Evolutionary conservation across 2,329 filamentous ascomycete genomes (phyloP).

Genomic region (Arachnomyces sp.): DNA sequence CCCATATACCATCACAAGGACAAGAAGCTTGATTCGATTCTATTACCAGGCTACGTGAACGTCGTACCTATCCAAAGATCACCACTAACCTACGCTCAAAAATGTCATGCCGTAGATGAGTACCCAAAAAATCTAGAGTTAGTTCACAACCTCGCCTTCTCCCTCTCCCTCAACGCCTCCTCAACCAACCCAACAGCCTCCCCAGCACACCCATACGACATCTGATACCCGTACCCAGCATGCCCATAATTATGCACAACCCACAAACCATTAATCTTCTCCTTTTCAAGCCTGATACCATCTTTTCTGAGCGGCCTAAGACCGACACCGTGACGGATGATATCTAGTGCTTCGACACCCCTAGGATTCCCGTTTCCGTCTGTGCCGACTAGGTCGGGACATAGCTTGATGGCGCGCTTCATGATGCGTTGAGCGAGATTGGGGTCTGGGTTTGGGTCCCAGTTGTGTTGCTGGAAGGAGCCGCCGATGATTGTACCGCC

Average conservation of each 20-base stretch:
- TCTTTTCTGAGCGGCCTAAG: constrained; percentile 65
- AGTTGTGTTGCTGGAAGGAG: constrained; percentile 68
- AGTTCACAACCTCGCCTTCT: constrained; percentile 25
- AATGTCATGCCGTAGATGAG: too few species aligned
- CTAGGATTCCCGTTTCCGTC: constrained; percentile 21
- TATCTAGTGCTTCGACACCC: constrained; percentile 62
- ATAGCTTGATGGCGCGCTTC: constrained; percentile 48
- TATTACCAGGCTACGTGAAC: background rate
- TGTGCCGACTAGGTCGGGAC: constrained; percentile 43
- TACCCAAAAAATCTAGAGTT: too few species aligned
- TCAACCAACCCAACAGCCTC: constrained; percentile 58
- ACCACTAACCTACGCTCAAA: too few species aligned
- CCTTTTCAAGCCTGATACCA: constrained; percentile 68
- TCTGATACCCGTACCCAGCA: constrained; percentile 54
- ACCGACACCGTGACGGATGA: constrained; percentile 76
- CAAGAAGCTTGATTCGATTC: too few species aligned
- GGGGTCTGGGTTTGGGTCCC: constrained; percentile 70
- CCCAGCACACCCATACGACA: constrained; percentile 61
- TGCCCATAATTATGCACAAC: constrained; percentile 39
- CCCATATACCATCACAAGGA: too few species aligned
- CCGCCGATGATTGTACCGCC: constrained; percentile 84
- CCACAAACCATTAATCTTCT: constrained; percentile 54
- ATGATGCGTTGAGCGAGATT: constrained; percentile 77
- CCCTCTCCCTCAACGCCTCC: constrained; percentile 33
- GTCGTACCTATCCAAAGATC: too few species aligned